phyloP scores from a whole-genome alignment of 805 yeast genomes.

The Sugiyamaella americana region DNA sequence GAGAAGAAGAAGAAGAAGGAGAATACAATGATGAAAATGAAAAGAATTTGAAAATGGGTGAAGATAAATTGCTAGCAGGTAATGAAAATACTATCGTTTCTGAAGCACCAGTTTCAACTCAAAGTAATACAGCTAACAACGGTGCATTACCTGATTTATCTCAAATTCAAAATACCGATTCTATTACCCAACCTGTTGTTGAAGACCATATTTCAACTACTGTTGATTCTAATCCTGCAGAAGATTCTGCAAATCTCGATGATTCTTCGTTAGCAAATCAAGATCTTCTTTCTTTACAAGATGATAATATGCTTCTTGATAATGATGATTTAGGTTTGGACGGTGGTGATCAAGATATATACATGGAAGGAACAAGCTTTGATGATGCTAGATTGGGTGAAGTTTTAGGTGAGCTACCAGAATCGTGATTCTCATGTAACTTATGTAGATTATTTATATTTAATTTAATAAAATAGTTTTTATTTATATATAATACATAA shows the following conservation, averaged over 20 bases:
- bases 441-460: background rate
- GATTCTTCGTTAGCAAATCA: background rate
- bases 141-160: too few species aligned
- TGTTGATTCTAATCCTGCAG: background rate
- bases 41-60: too few species aligned
- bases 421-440: too few species aligned
- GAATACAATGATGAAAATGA: background rate
- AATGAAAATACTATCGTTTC: too few species aligned
- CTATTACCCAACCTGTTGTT: background rate
- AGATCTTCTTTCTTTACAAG: background rate
- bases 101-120: too few species aligned
- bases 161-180: background rate
- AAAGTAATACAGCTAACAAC: background rate
- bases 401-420: background rate
- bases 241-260: background rate
- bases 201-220: background rate
- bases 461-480: background rate
- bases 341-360: slow-evolving; percentile 4
- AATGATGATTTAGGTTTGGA: background rate
- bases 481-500: background rate
- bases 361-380: slow-evolving; percentile 6
- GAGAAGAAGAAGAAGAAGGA: background rate
- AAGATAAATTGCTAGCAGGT: background rate
- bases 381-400: background rate
- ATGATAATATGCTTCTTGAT: slow-evolving; percentile 1